phyloP scores from a whole-genome alignment of 2,329 filamentous ascomycete species.

The Pyrenophora graminea region DNA sequence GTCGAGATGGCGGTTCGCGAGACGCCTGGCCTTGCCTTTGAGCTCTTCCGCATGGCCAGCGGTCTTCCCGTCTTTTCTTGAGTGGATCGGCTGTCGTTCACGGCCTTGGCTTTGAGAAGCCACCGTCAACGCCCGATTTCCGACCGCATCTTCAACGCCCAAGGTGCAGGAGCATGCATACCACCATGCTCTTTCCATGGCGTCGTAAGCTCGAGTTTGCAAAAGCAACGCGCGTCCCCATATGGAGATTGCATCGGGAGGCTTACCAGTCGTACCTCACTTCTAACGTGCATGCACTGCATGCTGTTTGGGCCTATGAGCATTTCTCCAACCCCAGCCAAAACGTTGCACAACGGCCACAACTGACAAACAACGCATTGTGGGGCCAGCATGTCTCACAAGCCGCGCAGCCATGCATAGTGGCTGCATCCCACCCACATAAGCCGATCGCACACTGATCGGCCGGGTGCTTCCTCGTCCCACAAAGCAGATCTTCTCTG shows the following conservation, averaged over 20 bases:
- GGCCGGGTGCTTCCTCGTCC: too few relatives aligned
- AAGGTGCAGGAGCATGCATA: conserved; percentile 7
- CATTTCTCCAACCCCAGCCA: conserved; percentile 2
- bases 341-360: conserved; percentile 7
- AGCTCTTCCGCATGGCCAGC: conserved; percentile 54
- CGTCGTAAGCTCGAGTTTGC: conserved; percentile 2
- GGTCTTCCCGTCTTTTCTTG: conserved; percentile 49
- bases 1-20: conserved; percentile 52
- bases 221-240: conserved; percentile 2
- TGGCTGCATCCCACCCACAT: background rate
- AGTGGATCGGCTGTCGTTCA: conserved; percentile 3
- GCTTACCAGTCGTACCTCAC: background rate
- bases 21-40: conserved; percentile 53
- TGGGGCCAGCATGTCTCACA: conserved; percentile 8
- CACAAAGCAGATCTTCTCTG: background rate
- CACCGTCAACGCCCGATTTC: background rate
- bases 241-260: background rate
- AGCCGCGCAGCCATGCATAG: conserved; percentile 1
- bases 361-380: conserved; percentile 3
- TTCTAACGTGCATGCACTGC: background rate
- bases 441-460: conserved; percentile 4
- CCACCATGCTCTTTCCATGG: background rate
- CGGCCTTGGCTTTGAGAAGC: too few relatives aligned
- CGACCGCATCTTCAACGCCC: background rate
- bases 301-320: background rate